Percentiles rank a stretch among this genome's conserved stretches.
phyloP scores from a whole-genome alignment of 225 moss, liverwort and hornwort genomes.

The Pseudisothecium myosuroides region DNA sequence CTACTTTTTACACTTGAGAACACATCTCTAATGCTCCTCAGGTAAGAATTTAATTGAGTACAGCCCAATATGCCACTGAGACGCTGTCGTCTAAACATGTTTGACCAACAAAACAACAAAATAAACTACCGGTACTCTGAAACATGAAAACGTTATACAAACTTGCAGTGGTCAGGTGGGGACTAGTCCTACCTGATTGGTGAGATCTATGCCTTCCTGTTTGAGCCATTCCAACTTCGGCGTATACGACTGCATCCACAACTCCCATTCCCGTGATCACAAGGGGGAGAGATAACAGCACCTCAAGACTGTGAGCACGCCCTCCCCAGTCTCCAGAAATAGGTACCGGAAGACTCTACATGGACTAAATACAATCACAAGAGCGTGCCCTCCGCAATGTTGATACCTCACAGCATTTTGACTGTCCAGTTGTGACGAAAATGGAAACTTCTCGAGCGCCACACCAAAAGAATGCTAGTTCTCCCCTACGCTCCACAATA shows the following conservation, averaged over 20 bases:
- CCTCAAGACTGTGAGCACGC: constrained; percentile 16
- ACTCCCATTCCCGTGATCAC: constrained; percentile 34
- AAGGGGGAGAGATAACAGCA: constrained; percentile 26
- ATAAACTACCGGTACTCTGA: background rate
- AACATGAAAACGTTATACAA: background rate
- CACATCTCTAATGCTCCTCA: background rate
- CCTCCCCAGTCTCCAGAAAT: background rate
- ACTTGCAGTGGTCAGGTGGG: background rate
- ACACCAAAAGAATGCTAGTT: background rate
- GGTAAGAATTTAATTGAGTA: background rate
- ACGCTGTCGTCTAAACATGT: background rate
- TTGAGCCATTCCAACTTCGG: constrained; percentile 88
- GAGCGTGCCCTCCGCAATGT: background rate
- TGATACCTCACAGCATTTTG: background rate
- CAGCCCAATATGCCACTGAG: background rate
- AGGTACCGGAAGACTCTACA: background rate
- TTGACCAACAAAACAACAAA: background rate
- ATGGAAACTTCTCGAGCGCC: background rate
- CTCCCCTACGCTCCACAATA: background rate
- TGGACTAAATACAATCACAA: background rate
- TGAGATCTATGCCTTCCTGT: constrained; percentile 87
- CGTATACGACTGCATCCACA: constrained; percentile 48
- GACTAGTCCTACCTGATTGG: constrained; percentile 52
- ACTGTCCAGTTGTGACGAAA: background rate
- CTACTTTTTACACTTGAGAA: background rate